Conservation (phyloP, 176 grass and related monocot genomes). For the Melocanna baccifera region DNA sequence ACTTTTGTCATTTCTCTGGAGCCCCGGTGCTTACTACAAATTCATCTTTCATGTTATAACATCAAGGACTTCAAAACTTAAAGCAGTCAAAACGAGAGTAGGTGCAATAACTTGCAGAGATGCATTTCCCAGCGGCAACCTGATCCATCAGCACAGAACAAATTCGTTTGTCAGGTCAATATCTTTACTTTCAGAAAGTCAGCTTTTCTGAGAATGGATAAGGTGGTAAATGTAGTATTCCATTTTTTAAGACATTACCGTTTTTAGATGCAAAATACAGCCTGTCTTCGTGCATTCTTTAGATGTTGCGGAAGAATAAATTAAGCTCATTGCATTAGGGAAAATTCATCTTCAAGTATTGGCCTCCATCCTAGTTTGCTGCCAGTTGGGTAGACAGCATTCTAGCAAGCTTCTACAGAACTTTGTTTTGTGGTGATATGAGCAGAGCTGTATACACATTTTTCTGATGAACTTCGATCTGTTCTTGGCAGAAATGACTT, state of each 20-base stretch:
- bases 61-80: constrained; percentile 1
- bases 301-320: neutral
- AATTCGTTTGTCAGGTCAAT: neutral
- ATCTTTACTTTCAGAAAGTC: neutral
- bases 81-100: neutral
- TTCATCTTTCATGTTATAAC: neutral
- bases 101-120: neutral
- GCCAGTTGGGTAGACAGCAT: neutral
- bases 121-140: neutral
- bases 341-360: neutral
- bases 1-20: neutral
- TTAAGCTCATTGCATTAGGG: neutral
- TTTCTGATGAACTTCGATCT: constrained; percentile 19
- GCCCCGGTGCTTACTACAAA: neutral
- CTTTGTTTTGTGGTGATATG: neutral
- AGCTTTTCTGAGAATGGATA: neutral
- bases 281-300: neutral
- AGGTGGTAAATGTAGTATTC: neutral
- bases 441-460: neutral
- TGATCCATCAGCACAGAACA: neutral
- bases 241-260: neutral
- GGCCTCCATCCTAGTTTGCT: neutral
- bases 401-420: neutral
- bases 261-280: neutral
- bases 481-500: constrained; percentile 79